Conservation (phyloP, 805 yeast species). For the Ascoidea tarda region DNA sequence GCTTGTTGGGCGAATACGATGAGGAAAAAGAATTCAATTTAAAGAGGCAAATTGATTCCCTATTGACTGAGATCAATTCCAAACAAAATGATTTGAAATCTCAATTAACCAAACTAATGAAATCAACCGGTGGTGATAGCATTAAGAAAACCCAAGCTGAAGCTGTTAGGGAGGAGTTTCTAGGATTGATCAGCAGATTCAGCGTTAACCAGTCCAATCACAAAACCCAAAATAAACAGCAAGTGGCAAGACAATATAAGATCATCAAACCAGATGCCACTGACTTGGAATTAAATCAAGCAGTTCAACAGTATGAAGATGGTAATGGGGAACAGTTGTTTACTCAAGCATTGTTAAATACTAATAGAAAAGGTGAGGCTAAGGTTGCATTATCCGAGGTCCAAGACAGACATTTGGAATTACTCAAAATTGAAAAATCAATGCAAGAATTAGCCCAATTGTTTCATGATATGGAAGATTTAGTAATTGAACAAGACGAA, state of each 20-base stretch:
- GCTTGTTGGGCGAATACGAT: slow-evolving; percentile 57
- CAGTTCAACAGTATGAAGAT: slow-evolving; percentile 43
- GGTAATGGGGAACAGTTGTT: slow-evolving; percentile 80
- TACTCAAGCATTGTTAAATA: slow-evolving; percentile 79
- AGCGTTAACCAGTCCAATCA: slow-evolving; percentile 77
- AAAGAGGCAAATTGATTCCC: slow-evolving; percentile 62
- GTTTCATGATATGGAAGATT: slow-evolving; percentile 90
- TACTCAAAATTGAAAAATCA: slow-evolving; percentile 85
- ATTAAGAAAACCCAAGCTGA: slow-evolving; percentile 87
- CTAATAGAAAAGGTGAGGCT: slow-evolving; percentile 88
- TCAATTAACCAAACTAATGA: slow-evolving; percentile 65
- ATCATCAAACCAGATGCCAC: slow-evolving; percentile 81
- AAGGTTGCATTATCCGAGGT: slow-evolving; percentile 90
- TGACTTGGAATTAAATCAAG: slow-evolving; percentile 70
- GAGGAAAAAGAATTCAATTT: slow-evolving; percentile 54
- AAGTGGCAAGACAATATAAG: slow-evolving; percentile 84
- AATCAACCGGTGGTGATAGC: slow-evolving; percentile 51
- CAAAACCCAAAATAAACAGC: slow-evolving; percentile 70
- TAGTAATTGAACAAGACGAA: slow-evolving; percentile 90
- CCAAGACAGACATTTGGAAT: slow-evolving; percentile 88
- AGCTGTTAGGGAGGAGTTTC: slow-evolving; percentile 69
- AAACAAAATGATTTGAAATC: slow-evolving; percentile 62
- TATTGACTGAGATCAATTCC: slow-evolving; percentile 64
- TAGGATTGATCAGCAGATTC: slow-evolving; percentile 76
- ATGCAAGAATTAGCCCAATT: slow-evolving; percentile 91